Evolutionary conservation across 2,329 filamentous ascomycete genomes (phyloP).

Genomic region (Ophiostoma triangulosporum): DNA sequence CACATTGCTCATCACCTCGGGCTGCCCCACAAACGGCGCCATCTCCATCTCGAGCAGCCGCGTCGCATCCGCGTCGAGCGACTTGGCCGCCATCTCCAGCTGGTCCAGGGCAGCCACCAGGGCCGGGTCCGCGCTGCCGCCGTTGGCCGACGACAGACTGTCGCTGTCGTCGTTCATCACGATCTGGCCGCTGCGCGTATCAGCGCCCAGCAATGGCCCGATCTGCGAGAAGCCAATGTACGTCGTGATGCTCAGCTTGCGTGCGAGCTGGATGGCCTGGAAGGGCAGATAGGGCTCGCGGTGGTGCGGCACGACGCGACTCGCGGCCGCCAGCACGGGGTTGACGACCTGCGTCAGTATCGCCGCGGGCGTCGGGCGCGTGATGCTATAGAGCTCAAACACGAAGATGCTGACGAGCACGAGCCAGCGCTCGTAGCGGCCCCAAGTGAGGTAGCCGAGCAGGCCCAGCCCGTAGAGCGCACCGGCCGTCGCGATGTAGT

Average conservation of each 20-base stretch:
- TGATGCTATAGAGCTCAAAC: conserved; percentile 44
- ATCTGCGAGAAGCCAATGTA: conserved; percentile 78
- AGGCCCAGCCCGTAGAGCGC: conserved; percentile 48
- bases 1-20: conserved; percentile 47
- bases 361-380: conserved; percentile 37
- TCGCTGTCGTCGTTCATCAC: conserved; percentile 18
- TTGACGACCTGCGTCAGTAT: conserved; percentile 22
- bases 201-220: conserved; percentile 47
- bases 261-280: conserved; percentile 62
- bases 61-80: conserved; percentile 54
- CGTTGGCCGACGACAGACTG: conserved; percentile 23
- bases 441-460: conserved; percentile 55
- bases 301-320: conserved; percentile 20
- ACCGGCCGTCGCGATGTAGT: conserved; percentile 45
- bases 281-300: conserved; percentile 61
- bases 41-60: conserved; percentile 65
- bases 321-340: conserved; percentile 23
- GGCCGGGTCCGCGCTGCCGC: conserved; percentile 27
- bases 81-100: conserved; percentile 44
- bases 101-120: conserved; percentile 49
- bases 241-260: conserved; percentile 62
- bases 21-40: conserved; percentile 66
- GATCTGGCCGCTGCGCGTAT: conserved; percentile 17
- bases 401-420: conserved; percentile 37
- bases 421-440: conserved; percentile 52